Evolutionary conservation across 345 rosid genomes (phyloP), one percentile per base, ranked within the genome.

Genomic region (Hevea brasiliensis): DNA sequence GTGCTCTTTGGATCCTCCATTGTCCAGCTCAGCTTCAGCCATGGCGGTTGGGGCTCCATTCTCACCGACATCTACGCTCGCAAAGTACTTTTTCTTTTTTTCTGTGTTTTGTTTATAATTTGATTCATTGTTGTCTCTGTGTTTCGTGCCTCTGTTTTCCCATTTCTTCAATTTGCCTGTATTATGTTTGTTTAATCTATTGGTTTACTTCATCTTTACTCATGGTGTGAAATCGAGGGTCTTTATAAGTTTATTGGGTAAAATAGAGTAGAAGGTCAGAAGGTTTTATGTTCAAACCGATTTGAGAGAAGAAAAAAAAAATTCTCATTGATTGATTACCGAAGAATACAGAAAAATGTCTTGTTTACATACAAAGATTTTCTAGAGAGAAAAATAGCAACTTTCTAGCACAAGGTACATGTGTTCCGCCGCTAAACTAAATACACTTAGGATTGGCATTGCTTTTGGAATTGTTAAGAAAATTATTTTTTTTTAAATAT

Each of bases 1-100:
- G 93, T 96, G 71, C 90, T 96, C 40, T 96, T 96, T 56, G 99
- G 98, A 58, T 96, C 99, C 18, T 96, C 99, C 80, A 93, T 93
- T 67, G 99, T 93, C 55, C 98, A 96, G 78, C 90, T 90, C 75
- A 84, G 98, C 84, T 96, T 85, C 81, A 85, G 91, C 81, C 90
- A 90, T 79, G 91, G 86, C 74, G 98, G 99, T 57, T 96, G 98
- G 99, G 99, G 97, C 0, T 87, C 98, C 61, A 85, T 88, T 74
- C 94, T 93, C 77, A 79, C 96, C 53, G 98, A 96, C 76, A 66
- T 96, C 70, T 96, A 93, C 77, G 84, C 98, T 77, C 97, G 99
- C 73, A 96, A 93, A 72, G 99, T 96, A 57, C 61, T 2, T 45
- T 12, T 21, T 67, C 65, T 41, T 8, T 44, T 13, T 69, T 71